Base-by-base conservation (phyloP, 106 monocot genomes). In the Xerophyta viscosa region DNA sequence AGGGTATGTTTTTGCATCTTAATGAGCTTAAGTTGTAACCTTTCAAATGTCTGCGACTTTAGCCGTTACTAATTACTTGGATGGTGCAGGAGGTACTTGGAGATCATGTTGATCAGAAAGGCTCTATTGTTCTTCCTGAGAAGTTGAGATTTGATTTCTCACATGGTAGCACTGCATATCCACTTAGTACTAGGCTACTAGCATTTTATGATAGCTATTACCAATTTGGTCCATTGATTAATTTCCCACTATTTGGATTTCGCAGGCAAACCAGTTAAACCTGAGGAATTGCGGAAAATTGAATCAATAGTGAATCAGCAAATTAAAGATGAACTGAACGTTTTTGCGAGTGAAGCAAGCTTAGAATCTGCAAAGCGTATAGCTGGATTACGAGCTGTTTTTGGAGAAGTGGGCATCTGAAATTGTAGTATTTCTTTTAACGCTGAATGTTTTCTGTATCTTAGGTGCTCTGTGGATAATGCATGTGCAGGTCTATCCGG, bases 91-190 rank as follows among this genome's bases (percentile, higher is more conserved):
- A 89, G 68, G 76, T 96, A 24, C 89, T 96, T 71, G 96, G 96
- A 52, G 85, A 96, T 54, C 94, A 96, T 73, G 63, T 96, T 66
- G 94, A 89, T 71, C 94, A 96, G 53, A 96, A 96, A 57, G 94
- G 94, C 37, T 96, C 96, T 39, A 96, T 89, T 71, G 96, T 96
- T 74, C 89, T 96, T 55, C 96, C 96, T 42, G 88, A 96, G 46
- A 96, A 96, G 54, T 64, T 96, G 46, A 58, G 89, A 50, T 96
- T 72, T 76, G 96, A 96, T 77, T 96, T 96, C 61, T 89, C 96
- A 12, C 96, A 96, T 67, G 96, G 96, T 96, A 85, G 56, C 27
- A 1, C 19, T 27, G 20, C 18, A 29, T 6, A 41, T 50, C 25
- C 7, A n/a, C n/a, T n/a, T n/a, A n/a, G n/a, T n/a, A 26, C 10